Evolutionary conservation across 371 early-diverging fungal genomes (phyloP).

Genomic region (Conidiobolus incongruus): DNA sequence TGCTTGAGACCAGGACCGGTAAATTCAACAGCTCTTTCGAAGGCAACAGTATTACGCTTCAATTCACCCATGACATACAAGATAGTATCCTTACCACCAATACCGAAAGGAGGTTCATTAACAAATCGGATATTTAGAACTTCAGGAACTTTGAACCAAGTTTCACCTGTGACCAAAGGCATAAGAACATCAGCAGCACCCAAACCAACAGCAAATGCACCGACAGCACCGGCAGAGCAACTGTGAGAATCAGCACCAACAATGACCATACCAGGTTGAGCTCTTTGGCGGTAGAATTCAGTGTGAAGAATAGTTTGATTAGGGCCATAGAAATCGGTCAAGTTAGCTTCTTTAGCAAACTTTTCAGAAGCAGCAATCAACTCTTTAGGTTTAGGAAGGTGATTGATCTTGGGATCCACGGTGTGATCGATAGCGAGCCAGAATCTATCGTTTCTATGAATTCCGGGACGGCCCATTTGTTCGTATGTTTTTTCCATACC

Average conservation of each 20-base stretch:
- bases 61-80: constrained; percentile 50
- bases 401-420: constrained; percentile 47
- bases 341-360: constrained; percentile 43
- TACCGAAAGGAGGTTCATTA: constrained; percentile 41
- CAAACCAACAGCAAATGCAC: constrained; percentile 52
- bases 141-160: constrained; percentile 63
- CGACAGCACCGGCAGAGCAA: constrained; percentile 55
- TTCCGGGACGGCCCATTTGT: constrained; percentile 39
- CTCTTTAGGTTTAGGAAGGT: constrained; percentile 35
- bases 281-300: constrained; percentile 57
- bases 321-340: constrained; percentile 44
- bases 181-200: constrained; percentile 64
- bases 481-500: constrained; percentile 68
- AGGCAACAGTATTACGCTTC: constrained; percentile 58
- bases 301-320: constrained; percentile 61
- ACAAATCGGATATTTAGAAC: constrained; percentile 44
- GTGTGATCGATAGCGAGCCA: constrained; percentile 66
- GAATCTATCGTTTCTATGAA: constrained; percentile 55
- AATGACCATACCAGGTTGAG: constrained; percentile 54
- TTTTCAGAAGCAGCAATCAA: constrained; percentile 33
- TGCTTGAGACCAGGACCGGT: constrained; percentile 47
- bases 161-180: constrained; percentile 61
- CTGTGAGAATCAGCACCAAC: constrained; percentile 64
- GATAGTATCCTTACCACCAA: constrained; percentile 59
- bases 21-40: constrained; percentile 56